Evolutionary conservation across 495 filamentous ascomycete species (phyloP).

Genomic region (Podospora comata): DNA sequence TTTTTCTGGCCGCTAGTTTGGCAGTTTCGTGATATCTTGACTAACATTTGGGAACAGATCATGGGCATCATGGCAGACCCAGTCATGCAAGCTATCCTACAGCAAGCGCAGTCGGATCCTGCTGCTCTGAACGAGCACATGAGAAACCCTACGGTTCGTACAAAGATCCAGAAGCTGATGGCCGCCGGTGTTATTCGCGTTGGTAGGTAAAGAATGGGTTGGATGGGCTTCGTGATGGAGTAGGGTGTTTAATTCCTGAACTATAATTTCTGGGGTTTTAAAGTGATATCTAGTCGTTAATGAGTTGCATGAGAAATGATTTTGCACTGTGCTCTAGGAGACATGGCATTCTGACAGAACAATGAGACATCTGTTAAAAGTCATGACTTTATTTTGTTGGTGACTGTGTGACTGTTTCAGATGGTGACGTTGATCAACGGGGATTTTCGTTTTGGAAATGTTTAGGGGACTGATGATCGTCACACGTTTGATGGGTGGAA

Average conservation of each 20-base stretch:
- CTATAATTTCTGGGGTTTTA: neutral
- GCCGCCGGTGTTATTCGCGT: slow-evolving; percentile 89
- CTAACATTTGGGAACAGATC: slow-evolving; percentile 51
- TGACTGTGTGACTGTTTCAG: neutral
- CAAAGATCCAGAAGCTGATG: slow-evolving; percentile 88
- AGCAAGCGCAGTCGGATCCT: slow-evolving; percentile 92
- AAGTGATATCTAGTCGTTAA: slow-evolving; percentile 16
- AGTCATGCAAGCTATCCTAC: slow-evolving; percentile 95
- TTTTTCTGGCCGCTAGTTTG: slow-evolving; percentile 8
- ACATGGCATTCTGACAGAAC: neutral
- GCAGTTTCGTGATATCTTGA: neutral
- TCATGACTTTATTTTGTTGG: neutral
- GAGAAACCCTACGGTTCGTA: slow-evolving; percentile 79
- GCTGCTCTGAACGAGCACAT: slow-evolving; percentile 92
- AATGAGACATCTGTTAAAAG: neutral
- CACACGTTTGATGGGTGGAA: neutral
- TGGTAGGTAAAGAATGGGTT: slow-evolving; percentile 46
- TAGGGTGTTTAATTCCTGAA: neutral
- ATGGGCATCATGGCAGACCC: slow-evolving; percentile 89
- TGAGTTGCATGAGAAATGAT: slow-evolving; percentile 24
- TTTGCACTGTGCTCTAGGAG: neutral
- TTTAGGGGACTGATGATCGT: neutral
- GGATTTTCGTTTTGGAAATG: neutral
- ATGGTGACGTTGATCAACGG: neutral
- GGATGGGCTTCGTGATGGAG: neutral